Conservation (phyloP, 208 protist species). For the Wallacemonas sp. region DNA sequence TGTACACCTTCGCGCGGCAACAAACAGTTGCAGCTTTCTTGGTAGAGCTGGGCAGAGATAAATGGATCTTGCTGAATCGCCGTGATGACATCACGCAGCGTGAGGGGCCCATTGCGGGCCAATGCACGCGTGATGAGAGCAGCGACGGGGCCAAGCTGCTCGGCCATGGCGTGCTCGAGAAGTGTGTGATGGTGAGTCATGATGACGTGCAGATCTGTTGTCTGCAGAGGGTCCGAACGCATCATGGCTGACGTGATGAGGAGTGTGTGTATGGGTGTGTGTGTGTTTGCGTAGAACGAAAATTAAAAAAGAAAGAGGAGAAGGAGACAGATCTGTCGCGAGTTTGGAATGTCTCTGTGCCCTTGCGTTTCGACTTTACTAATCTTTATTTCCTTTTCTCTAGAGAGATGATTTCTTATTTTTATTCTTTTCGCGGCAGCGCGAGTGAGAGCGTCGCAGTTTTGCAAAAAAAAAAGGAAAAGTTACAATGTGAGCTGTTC, state of each 20-base stretch:
- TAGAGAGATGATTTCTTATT: too few relatives aligned
- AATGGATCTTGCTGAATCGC: slow-evolving; percentile 14
- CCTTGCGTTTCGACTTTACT: too few relatives aligned
- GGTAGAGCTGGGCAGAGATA: neutral
- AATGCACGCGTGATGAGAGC: slow-evolving; percentile 36
- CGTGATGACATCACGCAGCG: slow-evolving; percentile 26
- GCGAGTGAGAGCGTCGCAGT: too few relatives aligned
- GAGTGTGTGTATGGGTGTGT: neutral
- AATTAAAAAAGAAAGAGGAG: too few relatives aligned
- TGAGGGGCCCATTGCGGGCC: slow-evolving; percentile 24
- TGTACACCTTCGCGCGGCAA: neutral
- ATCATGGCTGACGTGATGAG: neutral
- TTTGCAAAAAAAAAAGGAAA: too few relatives aligned
- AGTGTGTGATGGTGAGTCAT: slow-evolving; percentile 36
- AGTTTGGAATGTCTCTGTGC: too few relatives aligned
- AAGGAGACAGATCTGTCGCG: too few relatives aligned
- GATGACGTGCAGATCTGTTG: slow-evolving; percentile 5
- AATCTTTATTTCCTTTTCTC: too few relatives aligned
- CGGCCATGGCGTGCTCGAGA: slow-evolving; percentile 32
- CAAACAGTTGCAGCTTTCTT: neutral
- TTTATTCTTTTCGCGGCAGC: too few relatives aligned
- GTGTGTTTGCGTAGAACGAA: too few relatives aligned
- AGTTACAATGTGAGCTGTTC: too few relatives aligned
- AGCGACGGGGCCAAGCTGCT: slow-evolving; percentile 53
- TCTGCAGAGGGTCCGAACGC: neutral